phyloP scores from a whole-genome alignment of 306 rosid genomes.

The Acacia acuminata region DNA sequence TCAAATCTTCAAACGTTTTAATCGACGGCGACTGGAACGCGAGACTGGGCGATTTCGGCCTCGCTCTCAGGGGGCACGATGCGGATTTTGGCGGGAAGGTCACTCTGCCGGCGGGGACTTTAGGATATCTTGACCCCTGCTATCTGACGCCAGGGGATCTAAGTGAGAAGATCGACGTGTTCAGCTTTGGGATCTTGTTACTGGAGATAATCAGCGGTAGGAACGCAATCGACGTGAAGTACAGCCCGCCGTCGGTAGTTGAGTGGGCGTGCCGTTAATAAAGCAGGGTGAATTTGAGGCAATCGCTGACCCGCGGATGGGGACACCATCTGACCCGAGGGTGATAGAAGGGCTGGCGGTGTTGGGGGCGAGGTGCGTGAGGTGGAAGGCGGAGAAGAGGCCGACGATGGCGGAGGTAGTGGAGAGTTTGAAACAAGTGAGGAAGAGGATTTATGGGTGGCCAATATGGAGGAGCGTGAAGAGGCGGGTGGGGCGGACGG shows the following conservation, averaged over 20 bases:
- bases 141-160: conserved; percentile 72
- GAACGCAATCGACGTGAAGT: conserved; percentile 62
- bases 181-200: conserved; percentile 71
- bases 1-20: conserved; percentile 71
- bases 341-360: conserved; percentile 42
- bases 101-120: conserved; percentile 77
- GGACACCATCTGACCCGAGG: conserved; percentile 39
- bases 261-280: conserved; percentile 67
- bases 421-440: conserved; percentile 36
- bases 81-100: conserved; percentile 49
- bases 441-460: conserved; percentile 37
- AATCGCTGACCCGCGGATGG: conserved; percentile 51
- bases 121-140: conserved; percentile 74
- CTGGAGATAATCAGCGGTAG: conserved; percentile 67
- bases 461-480: conserved; percentile 38
- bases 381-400: conserved; percentile 51
- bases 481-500: conserved; percentile 38
- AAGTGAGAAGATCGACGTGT: conserved; percentile 65
- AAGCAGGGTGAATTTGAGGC: conserved; percentile 39
- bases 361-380: conserved; percentile 59
- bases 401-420: conserved; percentile 68
- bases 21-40: conserved; percentile 53
- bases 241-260: conserved; percentile 70
- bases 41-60: conserved; percentile 65
- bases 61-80: conserved; percentile 65